Percentiles rank a stretch among this genome's conserved stretches.
Evolutionary conservation across 768 basidiomycete species (phyloP).

Genomic region (Rhodocollybia butyracea): DNA sequence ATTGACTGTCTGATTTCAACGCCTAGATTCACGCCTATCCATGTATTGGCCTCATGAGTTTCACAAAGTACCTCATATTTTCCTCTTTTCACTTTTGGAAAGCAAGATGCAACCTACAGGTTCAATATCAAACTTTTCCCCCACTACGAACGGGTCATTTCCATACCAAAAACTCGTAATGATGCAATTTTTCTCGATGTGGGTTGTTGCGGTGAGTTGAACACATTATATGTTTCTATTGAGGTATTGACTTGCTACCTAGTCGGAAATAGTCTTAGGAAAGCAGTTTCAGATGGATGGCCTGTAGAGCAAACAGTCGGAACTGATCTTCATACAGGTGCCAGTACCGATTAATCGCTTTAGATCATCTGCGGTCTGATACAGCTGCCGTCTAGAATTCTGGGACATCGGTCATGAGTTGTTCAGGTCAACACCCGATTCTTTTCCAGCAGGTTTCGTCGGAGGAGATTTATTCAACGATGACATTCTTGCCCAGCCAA

Average conservation of each 20-base stretch:
- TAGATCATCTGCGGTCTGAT: neutral
- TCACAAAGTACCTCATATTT: constrained; percentile 34
- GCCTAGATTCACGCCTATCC: neutral
- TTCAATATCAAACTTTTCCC: constrained; percentile 19
- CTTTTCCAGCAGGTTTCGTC: constrained; percentile 54
- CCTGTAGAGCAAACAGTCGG: constrained; percentile 32
- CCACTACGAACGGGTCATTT: constrained; percentile 17
- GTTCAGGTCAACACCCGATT: constrained; percentile 47
- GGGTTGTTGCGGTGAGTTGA: constrained; percentile 40
- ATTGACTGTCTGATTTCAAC: neutral
- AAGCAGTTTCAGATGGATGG: constrained; percentile 38
- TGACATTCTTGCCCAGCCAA: constrained; percentile 27
- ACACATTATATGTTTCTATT: neutral
- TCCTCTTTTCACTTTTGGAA: constrained; percentile 15
- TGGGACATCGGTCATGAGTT: constrained; percentile 64
- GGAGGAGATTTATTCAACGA: constrained; percentile 53
- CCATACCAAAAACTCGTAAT: constrained; percentile 12
- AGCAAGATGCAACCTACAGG: constrained; percentile 4
- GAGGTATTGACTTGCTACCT: neutral
- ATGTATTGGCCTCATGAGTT: constrained; percentile 17
- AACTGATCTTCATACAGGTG: constrained; percentile 31
- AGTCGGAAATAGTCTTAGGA: constrained; percentile 41
- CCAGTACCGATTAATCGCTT: neutral
- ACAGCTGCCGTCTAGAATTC: constrained; percentile 34
- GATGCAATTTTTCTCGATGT: constrained; percentile 33